These are phyloP conservation scores for Fusarium floridanum DNA, from an alignment of 2,329 filamentous ascomycete species.

Conservation along the genomic window DNA sequence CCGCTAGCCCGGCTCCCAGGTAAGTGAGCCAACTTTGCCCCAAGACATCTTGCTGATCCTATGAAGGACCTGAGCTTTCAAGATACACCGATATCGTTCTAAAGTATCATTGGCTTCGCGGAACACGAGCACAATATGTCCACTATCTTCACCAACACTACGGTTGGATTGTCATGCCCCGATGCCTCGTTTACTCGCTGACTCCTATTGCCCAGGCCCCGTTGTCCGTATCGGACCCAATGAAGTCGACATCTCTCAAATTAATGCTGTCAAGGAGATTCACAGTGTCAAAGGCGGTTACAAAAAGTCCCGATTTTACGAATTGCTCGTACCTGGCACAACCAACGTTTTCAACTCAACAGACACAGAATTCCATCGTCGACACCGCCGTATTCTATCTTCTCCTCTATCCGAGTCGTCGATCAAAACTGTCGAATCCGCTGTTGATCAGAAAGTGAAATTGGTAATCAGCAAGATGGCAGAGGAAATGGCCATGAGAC, in stretches of 20 bases:
- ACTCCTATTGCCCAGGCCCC: background rate
- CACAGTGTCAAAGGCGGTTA: constrained; percentile 8
- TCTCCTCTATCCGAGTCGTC: constrained; percentile 1
- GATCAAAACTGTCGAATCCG: background rate
- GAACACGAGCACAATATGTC: background rate
- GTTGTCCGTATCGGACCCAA: constrained; percentile 7
- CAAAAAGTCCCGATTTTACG: constrained; percentile 8
- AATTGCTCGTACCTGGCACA: background rate
- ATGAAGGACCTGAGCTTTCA: background rate
- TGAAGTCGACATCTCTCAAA: constrained; percentile 3
- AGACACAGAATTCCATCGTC: constrained; percentile 10
- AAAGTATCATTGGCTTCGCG: background rate
- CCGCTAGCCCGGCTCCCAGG: background rate
- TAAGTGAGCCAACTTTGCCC: background rate
- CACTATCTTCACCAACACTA: background rate
- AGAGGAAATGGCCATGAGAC: background rate
- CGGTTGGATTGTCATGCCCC: background rate
- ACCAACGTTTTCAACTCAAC: constrained; percentile 3
- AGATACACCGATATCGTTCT: background rate
- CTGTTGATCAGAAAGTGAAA: background rate
- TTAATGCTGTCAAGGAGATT: constrained; percentile 11
- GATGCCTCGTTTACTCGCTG: background rate
- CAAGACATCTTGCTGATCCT: background rate
- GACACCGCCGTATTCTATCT: background rate
- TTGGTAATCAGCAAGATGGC: background rate